Evolutionary conservation across 2,329 filamentous ascomycete genomes (phyloP).

Genomic region (Didymella segeticola): DNA sequence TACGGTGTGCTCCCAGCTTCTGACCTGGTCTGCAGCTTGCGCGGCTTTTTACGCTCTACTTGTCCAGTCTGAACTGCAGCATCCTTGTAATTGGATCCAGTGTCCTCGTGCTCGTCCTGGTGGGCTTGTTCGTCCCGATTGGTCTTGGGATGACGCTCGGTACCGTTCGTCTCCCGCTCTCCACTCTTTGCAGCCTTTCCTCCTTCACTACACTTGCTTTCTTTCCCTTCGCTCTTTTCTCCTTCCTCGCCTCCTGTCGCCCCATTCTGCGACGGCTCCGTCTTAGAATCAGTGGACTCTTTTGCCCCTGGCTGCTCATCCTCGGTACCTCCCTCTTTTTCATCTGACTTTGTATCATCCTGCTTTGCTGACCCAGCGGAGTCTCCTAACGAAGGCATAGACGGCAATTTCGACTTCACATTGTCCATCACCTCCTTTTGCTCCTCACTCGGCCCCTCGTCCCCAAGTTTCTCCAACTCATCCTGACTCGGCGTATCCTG

Average conservation of each 20-base stretch:
- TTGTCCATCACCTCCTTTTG: conserved; percentile 16
- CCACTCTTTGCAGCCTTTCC: too few species aligned
- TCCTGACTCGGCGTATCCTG: conserved; percentile 23
- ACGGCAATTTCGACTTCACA: conserved; percentile 21
- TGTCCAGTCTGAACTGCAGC: background rate
- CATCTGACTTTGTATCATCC: background rate
- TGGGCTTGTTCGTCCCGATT: background rate
- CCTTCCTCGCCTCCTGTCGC: too few species aligned
- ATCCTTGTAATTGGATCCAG: background rate
- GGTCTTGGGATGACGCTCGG: background rate
- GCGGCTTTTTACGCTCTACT: conserved; percentile 24
- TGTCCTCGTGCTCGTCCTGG: background rate
- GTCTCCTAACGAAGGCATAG: background rate
- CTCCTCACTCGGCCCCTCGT: conserved; percentile 15
- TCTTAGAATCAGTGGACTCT: background rate
- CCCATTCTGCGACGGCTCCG: background rate
- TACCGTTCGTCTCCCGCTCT: background rate
- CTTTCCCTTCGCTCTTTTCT: too few species aligned
- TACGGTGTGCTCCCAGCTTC: background rate
- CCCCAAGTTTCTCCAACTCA: conserved; percentile 25
- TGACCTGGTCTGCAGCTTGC: conserved; percentile 21
- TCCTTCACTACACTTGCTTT: too few species aligned
- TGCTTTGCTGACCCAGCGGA: background rate
- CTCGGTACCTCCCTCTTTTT: background rate
- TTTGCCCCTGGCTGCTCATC: background rate